phyloP scores from a whole-genome alignment of 768 basidiomycete species.

The Favolaschia claudopus region DNA sequence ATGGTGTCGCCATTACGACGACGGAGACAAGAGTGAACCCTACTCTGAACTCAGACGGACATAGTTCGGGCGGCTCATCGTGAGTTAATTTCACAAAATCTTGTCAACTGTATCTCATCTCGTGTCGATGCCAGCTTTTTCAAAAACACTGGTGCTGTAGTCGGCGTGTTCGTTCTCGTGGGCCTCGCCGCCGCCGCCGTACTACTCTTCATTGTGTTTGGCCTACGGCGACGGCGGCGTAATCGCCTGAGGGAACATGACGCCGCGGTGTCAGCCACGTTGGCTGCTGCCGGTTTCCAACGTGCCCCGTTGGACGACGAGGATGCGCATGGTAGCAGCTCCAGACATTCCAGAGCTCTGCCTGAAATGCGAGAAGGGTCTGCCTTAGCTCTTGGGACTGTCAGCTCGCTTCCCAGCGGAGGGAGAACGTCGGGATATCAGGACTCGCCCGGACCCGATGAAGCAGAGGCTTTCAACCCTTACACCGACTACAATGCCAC shows the following conservation, averaged over 20 bases:
- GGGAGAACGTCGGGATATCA: conserved; percentile 46
- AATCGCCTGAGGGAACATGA: conserved; percentile 72
- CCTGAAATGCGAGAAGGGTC: conserved; percentile 54
- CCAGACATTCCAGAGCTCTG: conserved; percentile 31
- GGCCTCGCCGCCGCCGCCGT: conserved; percentile 80
- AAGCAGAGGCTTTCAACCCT: conserved; percentile 54
- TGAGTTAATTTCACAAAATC: conserved; percentile 42
- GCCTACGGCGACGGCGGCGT: conserved; percentile 69
- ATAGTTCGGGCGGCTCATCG: conserved; percentile 52
- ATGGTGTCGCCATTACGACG: conserved; percentile 63
- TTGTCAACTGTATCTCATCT: not conserved
- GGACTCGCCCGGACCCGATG: conserved; percentile 44
- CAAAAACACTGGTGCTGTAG: conserved; percentile 86
- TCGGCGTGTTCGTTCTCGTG: conserved; percentile 89
- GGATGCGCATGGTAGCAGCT: conserved; percentile 49
- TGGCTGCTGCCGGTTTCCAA: conserved; percentile 75
- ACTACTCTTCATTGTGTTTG: conserved; percentile 74
- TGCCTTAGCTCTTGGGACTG: conserved; percentile 36
- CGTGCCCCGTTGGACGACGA: conserved; percentile 75
- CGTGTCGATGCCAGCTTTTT: conserved; percentile 72
- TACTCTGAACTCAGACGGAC: conserved; percentile 64
- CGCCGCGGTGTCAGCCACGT: conserved; percentile 71
- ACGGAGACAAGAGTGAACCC: conserved; percentile 76
- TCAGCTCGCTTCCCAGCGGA: conserved; percentile 36
- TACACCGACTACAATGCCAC: conserved; percentile 55